A percentile compares a stretch with the other conserved stretches of the same genome.
Conservation (phyloP, 2,329 filamentous ascomycete genomes). For the Hymenoscyphus occultus region DNA sequence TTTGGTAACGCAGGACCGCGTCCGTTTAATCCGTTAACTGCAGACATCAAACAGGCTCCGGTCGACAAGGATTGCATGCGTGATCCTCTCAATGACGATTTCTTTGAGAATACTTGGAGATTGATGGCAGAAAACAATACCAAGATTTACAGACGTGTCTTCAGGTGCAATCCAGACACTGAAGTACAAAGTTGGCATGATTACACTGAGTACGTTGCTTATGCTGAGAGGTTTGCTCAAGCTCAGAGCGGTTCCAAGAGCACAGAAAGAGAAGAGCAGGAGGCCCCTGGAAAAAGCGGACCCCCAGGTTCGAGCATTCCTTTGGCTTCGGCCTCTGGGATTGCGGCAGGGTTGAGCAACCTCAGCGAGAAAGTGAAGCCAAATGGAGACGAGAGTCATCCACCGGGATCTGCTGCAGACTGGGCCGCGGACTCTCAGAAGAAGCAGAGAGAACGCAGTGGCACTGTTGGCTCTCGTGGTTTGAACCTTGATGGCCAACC, state of each 20-base stretch:
- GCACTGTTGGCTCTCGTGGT: slow-evolving; percentile 18
- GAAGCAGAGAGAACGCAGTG: slow-evolving; percentile 22
- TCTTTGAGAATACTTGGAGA: slow-evolving; percentile 87
- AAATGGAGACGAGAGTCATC: slow-evolving; percentile 22
- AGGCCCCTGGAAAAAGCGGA: slow-evolving; percentile 33
- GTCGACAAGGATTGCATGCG: slow-evolving; percentile 92
- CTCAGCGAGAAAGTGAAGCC: slow-evolving; percentile 29
- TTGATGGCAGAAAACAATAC: slow-evolving; percentile 91
- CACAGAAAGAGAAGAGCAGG: slow-evolving; percentile 33
- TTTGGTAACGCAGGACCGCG: slow-evolving; percentile 47
- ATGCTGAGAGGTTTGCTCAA: slow-evolving; percentile 68
- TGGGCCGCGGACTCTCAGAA: slow-evolving; percentile 29
- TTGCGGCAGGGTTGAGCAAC: slow-evolving; percentile 23
- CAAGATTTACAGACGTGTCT: slow-evolving; percentile 87
- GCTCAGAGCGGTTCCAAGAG: slow-evolving; percentile 37
- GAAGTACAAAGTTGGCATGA: slow-evolving; percentile 92
- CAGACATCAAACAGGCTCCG: slow-evolving; percentile 69
- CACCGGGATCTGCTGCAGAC: slow-evolving; percentile 30
- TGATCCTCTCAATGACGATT: slow-evolving; percentile 78
- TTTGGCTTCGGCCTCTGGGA: slow-evolving; percentile 13
- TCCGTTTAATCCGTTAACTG: slow-evolving; percentile 51
- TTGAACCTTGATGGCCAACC: slow-evolving; percentile 26
- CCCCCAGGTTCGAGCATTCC: slow-evolving; percentile 29
- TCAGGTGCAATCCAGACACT: slow-evolving; percentile 94
- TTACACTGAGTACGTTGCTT: slow-evolving; percentile 60